These are phyloP conservation scores for Pseudogymnoascus sp. DNA, from an alignment of 2,329 filamentous ascomycete genomes.

Conservation along the genomic window DNA sequence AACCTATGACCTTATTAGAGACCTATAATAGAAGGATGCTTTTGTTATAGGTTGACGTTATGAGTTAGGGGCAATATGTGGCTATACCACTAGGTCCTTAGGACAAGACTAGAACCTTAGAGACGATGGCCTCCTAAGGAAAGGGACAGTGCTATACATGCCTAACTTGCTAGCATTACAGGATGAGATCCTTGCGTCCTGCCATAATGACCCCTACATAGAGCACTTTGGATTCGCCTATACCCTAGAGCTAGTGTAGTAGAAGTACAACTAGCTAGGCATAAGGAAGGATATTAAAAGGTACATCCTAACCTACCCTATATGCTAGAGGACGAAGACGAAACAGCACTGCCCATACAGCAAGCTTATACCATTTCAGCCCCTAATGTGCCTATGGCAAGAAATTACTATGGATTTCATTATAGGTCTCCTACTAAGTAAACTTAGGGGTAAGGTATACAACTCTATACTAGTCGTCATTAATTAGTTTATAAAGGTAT, in stretches of 20 bases:
- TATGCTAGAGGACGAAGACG: background rate
- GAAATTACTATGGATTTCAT: background rate
- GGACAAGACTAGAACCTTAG: no score
- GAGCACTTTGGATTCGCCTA: background rate
- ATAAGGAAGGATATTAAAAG: background rate
- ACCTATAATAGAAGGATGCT: no score
- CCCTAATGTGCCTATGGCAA: background rate
- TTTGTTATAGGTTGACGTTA: no score
- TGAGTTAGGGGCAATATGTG: no score
- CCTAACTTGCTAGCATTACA: no score
- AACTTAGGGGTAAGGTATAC: background rate
- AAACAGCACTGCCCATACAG: background rate
- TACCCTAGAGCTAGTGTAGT: background rate
- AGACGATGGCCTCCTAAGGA: no score
- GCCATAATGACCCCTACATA: no score
- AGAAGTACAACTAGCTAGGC: background rate
- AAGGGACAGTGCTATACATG: no score
- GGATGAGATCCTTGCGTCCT: no score
- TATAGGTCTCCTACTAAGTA: background rate
- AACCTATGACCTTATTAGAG: no score
- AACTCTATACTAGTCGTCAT: background rate
- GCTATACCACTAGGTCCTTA: no score
- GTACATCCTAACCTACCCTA: background rate
- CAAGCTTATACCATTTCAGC: background rate
- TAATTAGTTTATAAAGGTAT: background rate